Evolutionary conservation across 257 asterid species (phyloP), one percentile per base, ranked within the genome.

Genomic region (Leptodermis oblonga): DNA sequence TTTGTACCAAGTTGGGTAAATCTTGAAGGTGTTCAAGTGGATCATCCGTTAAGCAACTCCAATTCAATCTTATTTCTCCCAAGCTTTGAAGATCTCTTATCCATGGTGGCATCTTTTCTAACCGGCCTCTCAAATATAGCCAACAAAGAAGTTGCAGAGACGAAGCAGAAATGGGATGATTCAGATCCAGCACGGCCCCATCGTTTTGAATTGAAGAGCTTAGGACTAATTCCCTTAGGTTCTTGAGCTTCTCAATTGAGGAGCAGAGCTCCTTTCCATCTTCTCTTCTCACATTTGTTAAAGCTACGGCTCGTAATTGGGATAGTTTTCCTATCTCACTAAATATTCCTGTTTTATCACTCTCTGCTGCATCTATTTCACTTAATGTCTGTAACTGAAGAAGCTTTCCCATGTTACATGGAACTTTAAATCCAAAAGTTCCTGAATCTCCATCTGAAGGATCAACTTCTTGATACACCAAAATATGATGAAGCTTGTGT

Each of bases 31-130:
- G 49, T 71, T 74, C 69, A 0, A 83, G 76, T 4, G 72, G 77
- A 45, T 59, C 75, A 26, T 70, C 49, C 30, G 15, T 45, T 43
- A 76, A 56, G 26, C 37, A 25, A 36, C 72, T 72, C 43, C 36
- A 23, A 1, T 0, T 4, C n/a, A 80, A 52, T 18, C 0, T 0
- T 25, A 80, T 37, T 15, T 15, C 51, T 0, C 31, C 30, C 12
- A 80, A 69, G 12, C 74, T 39, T 8, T 53, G 69, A 64, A 72
- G 81, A 60, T 70, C 43, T 23, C 49, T 20, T 41, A 80, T 17
- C 84, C 81, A 80, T 30, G 48, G 48, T 28, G 81, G 84, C 22
- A 75, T 6, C 66, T 74, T 80, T 54, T 72, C 74, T 48, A 80
- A 22, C 23, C 53, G 22, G 7, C 79, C 81, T 4, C 15, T 1